Base-by-base conservation (phyloP, 2,329 filamentous ascomycete genomes). In the Colletotrichum sp. region DNA sequence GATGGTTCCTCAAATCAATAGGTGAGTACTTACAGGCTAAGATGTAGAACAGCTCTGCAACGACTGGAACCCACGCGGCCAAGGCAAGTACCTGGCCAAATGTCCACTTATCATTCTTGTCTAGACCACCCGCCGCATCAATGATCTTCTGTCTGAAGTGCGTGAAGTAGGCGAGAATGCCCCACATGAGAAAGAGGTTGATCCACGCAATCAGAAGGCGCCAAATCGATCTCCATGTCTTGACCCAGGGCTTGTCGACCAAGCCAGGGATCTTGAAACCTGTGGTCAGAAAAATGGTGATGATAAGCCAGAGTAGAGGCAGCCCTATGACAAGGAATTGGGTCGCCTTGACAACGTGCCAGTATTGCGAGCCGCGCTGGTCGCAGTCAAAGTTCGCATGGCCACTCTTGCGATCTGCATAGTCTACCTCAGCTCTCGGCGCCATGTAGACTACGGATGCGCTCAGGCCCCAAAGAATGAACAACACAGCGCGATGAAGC, bases 1-100 rank as follows among this genome's bases (percentile, higher is more conserved):
- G 4, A 1, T 2, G 15, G 6, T 10, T 21, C 13, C 13, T 38
- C 6, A 43, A 16, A 16, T 30, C 4, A 16, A 26, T n/a, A 28
- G 8, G 5, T 13, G n/a, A 15, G n/a, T 10, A 79, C 81, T 77
- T 55, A 83, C 81, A 81, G 3, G 79, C 78, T 21, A 80, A 77
- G 4, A 82, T 77, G 28, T 79, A 77, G 3, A 71, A 58, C n/a
- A 83, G 67, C 18, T 83, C 82, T 7, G 82, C 78, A 1, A 79
- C 34, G 2, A 83, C 79, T 0, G 82, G 81, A 10, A 79, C 75
- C 82, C 83, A 84, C 0, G 80, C 81, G 6, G 80, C 80, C 21
- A 84, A 66, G 0, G 81, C 77, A 5, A 83, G 72, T 5, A 82
- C 80, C 74, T 84, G 82, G 0, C 82, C 80, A 64, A 84, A 84